Evolutionary conservation across 148 eudicot species (phyloP).

Genomic region (Tetragonia tetragonoides): DNA sequence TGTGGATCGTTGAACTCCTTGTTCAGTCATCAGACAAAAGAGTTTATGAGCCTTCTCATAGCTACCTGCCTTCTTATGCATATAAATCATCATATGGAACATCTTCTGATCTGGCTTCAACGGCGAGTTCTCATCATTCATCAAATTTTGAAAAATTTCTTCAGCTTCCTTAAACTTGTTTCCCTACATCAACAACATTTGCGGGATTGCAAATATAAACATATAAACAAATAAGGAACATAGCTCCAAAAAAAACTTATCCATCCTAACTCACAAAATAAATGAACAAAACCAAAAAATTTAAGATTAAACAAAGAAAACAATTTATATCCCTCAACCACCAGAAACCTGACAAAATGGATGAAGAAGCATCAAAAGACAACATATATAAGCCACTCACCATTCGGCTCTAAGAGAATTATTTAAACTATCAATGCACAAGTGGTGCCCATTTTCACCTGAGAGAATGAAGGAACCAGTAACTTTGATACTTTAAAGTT

Average conservation of each 20-base stretch:
- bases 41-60: conserved; percentile 75
- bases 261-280: neutral
- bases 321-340: neutral
- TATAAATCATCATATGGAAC: conserved; percentile 98
- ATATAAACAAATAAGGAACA: neutral
- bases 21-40: conserved; percentile 68
- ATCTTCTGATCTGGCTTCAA: conserved; percentile 91
- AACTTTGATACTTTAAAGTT: no score
- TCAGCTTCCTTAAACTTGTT: conserved; percentile 80
- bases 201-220: conserved; percentile 13
- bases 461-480: neutral
- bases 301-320: neutral
- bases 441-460: neutral
- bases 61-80: conserved; percentile 78
- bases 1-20: conserved; percentile 68
- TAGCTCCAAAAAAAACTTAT: neutral
- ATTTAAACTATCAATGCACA: neutral
- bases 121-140: conserved; percentile 57
- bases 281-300: neutral
- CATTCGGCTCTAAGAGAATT: no score
- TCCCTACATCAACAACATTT: conserved; percentile 50
- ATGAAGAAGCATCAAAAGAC: neutral
- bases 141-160: conserved; percentile 67
- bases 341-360: neutral
- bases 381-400: no score